Evolutionary conservation across 768 basidiomycete species (phyloP).

Genomic region (Lactifluus piperatus): DNA sequence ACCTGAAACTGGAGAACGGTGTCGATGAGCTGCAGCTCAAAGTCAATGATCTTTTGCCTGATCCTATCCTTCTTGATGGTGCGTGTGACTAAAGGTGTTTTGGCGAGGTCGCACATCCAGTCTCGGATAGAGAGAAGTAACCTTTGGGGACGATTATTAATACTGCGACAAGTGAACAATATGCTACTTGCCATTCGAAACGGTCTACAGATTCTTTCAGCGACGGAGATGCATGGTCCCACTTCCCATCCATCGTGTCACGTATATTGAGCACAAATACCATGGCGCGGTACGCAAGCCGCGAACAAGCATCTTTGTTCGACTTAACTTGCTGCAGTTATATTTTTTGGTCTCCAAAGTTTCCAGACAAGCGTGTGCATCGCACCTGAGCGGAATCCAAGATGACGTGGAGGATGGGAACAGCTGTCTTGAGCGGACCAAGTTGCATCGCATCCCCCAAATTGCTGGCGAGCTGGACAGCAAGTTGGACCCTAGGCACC

Average conservation of each 20-base stretch:
- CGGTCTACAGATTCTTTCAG: conserved; percentile 2
- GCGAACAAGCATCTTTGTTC: conserved; percentile 1
- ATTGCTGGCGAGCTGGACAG: conserved; percentile 1
- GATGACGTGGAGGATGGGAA: too few relatives aligned
- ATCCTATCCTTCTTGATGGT: not conserved
- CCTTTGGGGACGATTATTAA: not conserved
- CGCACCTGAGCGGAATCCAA: not conserved
- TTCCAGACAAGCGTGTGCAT: not conserved
- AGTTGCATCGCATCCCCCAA: conserved; percentile 3
- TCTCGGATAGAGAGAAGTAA: conserved; percentile 3
- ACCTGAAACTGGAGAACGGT: too few relatives aligned
- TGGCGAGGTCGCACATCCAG: conserved; percentile 8
- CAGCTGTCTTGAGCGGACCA: not conserved
- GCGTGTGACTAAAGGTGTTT: not conserved
- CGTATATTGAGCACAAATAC: conserved; percentile 8
- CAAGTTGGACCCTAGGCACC: not conserved
- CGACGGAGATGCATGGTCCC: not conserved
- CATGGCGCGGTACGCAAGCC: conserved; percentile 1
- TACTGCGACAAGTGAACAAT: not conserved
- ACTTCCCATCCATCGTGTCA: too few relatives aligned
- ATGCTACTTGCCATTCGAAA: not conserved
- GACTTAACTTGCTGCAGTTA: not conserved
- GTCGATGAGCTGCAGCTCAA: too few relatives aligned
- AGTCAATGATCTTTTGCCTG: too few relatives aligned
- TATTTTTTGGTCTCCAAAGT: not conserved